Conservation (phyloP, 495 filamentous ascomycete genomes). For the Daldinia caldariorum region DNA sequence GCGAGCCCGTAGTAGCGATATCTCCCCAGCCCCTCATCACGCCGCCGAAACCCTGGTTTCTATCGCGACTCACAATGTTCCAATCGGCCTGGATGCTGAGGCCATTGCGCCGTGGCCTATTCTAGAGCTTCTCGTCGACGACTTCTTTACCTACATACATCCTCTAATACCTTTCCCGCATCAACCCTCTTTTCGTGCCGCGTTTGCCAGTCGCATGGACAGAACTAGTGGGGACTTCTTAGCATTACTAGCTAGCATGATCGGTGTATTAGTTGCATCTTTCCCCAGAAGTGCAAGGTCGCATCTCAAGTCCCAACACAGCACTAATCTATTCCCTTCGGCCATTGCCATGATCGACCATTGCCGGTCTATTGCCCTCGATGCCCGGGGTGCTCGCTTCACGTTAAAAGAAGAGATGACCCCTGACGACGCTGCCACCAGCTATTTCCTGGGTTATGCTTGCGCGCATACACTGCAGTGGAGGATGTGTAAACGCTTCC, state of each 20-base stretch:
- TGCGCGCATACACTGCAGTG: slow-evolving; percentile 74
- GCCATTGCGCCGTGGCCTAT: slow-evolving; percentile 76
- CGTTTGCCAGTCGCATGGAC: slow-evolving; percentile 76
- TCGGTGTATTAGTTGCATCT: slow-evolving; percentile 77
- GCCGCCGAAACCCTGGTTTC: slow-evolving; percentile 60
- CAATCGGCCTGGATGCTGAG: slow-evolving; percentile 67
- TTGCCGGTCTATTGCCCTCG: slow-evolving; percentile 76
- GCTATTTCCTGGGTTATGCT: slow-evolving; percentile 81
- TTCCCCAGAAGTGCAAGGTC: slow-evolving; percentile 80
- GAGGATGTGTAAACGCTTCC: slow-evolving; percentile 72
- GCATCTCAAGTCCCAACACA: slow-evolving; percentile 71
- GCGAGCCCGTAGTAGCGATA: slow-evolving; percentile 51
- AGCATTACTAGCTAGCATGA: slow-evolving; percentile 83
- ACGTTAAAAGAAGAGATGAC: slow-evolving; percentile 70
- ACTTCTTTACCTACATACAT: slow-evolving; percentile 91
- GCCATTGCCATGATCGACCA: slow-evolving; percentile 76
- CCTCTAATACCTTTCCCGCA: slow-evolving; percentile 88
- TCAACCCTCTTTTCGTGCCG: slow-evolving; percentile 81
- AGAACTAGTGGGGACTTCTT: slow-evolving; percentile 73
- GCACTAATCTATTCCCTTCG: slow-evolving; percentile 68
- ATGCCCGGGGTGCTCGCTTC: slow-evolving; percentile 76
- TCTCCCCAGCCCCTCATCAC: slow-evolving; percentile 59
- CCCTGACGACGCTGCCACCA: slow-evolving; percentile 85
- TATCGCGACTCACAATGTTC: slow-evolving; percentile 46
- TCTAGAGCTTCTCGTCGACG: slow-evolving; percentile 76